A percentile compares a stretch with the other conserved stretches of the same genome.
These are phyloP conservation scores for Colletotrichum phormii DNA, from an alignment of 2,329 filamentous ascomycete genomes.

Conservation along the genomic window DNA sequence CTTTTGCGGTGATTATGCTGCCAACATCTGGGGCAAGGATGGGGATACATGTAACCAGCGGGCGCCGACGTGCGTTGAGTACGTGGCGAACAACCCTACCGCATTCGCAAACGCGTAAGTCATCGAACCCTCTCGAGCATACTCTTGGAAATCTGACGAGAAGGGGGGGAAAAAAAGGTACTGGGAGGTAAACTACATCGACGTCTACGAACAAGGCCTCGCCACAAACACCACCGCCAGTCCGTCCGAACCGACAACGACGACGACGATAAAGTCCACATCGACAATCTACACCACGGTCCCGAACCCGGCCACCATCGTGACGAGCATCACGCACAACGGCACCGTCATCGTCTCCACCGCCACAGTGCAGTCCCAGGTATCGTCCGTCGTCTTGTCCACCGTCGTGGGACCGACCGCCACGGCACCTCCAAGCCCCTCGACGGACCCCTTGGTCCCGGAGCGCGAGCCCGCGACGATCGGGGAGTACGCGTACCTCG, in stretches of 20 bases:
- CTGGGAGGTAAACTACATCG: slow-evolving; percentile 68
- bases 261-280: slow-evolving; percentile 41
- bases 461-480: slow-evolving; percentile 48
- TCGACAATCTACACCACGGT: slow-evolving; percentile 45
- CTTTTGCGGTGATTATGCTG: slow-evolving; percentile 84
- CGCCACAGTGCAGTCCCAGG: background rate
- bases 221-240: slow-evolving; percentile 19
- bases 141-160: background rate
- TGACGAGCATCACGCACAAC: slow-evolving; percentile 7
- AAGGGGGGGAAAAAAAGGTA: slow-evolving; percentile 42
- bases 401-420: background rate
- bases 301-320: slow-evolving; percentile 36
- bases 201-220: slow-evolving; percentile 52
- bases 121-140: background rate
- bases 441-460: slow-evolving; percentile 34
- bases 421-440: slow-evolving; percentile 22
- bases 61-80: slow-evolving; percentile 59
- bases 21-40: slow-evolving; percentile 52
- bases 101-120: slow-evolving; percentile 54
- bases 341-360: slow-evolving; percentile 22
- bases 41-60: slow-evolving; percentile 51
- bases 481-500: slow-evolving; percentile 48
- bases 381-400: background rate
- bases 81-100: slow-evolving; percentile 57
- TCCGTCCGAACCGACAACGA: slow-evolving; percentile 41